These are phyloP conservation scores for Hypoxylon fuscum DNA, from an alignment of 495 filamentous ascomycete species.

Conservation along the genomic window DNA sequence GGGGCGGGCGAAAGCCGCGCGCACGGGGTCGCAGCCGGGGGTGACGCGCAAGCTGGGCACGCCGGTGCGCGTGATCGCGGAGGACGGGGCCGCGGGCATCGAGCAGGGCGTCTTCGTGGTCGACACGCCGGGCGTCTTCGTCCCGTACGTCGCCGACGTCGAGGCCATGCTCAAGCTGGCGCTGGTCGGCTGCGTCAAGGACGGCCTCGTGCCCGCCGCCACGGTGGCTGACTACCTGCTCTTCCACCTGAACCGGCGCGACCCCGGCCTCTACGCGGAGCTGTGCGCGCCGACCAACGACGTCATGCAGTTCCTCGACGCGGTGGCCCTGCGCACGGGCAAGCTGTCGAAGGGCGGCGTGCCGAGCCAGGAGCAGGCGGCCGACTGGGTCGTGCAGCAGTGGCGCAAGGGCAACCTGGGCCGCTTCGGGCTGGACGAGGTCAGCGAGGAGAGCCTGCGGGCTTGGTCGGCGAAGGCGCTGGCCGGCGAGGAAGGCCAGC, in stretches of 20 bases:
- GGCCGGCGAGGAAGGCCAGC: conserved; percentile 47
- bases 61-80: conserved; percentile 75
- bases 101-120: conserved; percentile 57
- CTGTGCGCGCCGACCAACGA: conserved; percentile 85
- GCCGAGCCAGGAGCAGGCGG: conserved; percentile 75
- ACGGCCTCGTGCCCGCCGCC: conserved; percentile 77
- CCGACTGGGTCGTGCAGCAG: conserved; percentile 83
- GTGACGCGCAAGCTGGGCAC: conserved; percentile 86
- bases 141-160: conserved; percentile 85
- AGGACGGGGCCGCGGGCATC: conserved; percentile 39
- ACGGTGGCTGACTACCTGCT: conserved; percentile 90
- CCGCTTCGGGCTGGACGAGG: conserved; percentile 80
- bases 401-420: conserved; percentile 84
- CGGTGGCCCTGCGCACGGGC: conserved; percentile 75
- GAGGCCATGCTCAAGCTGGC: conserved; percentile 93
- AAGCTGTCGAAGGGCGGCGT: conserved; percentile 77
- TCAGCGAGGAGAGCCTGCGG: conserved; percentile 65
- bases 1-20: conserved; percentile 70
- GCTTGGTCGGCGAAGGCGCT: conserved; percentile 15
- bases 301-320: conserved; percentile 70
- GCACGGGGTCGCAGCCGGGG: conserved; percentile 86
- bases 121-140: conserved; percentile 81
- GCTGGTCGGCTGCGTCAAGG: conserved; percentile 89
- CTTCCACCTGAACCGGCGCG: conserved; percentile 76
- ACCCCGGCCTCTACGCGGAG: conserved; percentile 65